A percentile compares a stretch with the other conserved stretches of the same genome.
Conservation (phyloP, 805 yeast species). For the Pichia insulana region DNA sequence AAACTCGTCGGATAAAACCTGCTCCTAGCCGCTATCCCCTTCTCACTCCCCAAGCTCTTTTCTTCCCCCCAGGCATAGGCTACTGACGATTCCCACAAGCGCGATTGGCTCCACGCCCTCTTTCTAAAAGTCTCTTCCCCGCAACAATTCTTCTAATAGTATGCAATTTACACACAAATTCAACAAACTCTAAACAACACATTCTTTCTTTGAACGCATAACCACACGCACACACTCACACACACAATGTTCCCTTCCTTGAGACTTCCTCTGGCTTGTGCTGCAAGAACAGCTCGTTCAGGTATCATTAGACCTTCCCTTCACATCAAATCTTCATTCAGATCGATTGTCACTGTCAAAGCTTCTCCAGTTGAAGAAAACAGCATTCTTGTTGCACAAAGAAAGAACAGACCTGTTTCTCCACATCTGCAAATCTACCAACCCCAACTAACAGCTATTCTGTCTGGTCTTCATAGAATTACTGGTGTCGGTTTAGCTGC, state of each 20-base stretch:
- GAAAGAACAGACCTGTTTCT: conserved; percentile 80
- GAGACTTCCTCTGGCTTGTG: conserved; percentile 12
- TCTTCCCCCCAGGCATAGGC: too few relatives aligned
- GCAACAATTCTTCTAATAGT: too few relatives aligned
- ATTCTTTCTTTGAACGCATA: too few relatives aligned
- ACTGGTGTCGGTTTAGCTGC: conserved; percentile 78
- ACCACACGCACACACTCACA: background rate
- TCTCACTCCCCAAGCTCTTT: too few relatives aligned
- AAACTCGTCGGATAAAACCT: background rate
- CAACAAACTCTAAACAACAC: too few relatives aligned
- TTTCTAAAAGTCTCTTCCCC: too few relatives aligned
- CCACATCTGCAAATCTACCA: conserved; percentile 87
- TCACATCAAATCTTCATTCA: conserved; percentile 9
- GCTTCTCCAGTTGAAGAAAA: conserved; percentile 59
- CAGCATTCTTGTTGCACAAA: conserved; percentile 65
- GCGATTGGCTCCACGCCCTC: conserved; percentile 1
- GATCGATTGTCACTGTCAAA: conserved; percentile 33
- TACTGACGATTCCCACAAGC: background rate
- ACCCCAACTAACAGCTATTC: conserved; percentile 78
- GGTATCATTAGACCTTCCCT: conserved; percentile 16
- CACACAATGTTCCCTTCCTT: conserved; percentile 16
- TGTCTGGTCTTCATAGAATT: conserved; percentile 80
- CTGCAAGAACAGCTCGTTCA: conserved; percentile 11
- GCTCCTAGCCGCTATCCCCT: background rate
- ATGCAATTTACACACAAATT: too few relatives aligned